Conservation (phyloP, 352 stramenopile genomes). For the Pythium pyrilobum region DNA sequence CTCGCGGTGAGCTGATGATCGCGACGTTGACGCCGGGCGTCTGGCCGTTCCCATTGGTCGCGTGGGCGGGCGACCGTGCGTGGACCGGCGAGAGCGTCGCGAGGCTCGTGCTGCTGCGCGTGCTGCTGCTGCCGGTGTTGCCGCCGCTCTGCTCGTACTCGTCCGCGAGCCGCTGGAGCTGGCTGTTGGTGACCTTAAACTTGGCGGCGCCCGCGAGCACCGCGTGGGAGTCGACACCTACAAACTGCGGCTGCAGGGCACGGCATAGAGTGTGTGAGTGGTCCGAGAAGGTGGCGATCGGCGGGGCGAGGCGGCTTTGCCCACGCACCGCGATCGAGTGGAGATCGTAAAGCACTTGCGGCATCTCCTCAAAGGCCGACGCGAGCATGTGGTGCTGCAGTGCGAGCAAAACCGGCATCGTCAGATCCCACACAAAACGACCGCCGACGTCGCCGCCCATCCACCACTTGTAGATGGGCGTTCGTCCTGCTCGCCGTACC, state of each 20-base stretch:
- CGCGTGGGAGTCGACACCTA: constrained; percentile 5
- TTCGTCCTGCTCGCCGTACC: constrained; percentile 21
- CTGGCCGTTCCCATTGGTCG: neutral
- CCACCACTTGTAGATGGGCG: too few relatives aligned
- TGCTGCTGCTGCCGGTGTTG: neutral
- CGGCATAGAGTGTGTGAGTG: neutral
- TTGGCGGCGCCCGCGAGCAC: constrained; percentile 22
- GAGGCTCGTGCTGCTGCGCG: neutral
- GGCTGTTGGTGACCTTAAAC: constrained; percentile 29
- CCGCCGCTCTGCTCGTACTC: constrained; percentile 7
- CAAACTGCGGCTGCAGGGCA: constrained; percentile 25
- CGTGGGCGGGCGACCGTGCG: neutral
- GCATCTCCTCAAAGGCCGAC: constrained; percentile 65
- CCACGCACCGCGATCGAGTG: constrained; percentile 48
- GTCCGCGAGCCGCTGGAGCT: constrained; percentile 7
- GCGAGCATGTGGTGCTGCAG: constrained; percentile 44
- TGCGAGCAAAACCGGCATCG: neutral
- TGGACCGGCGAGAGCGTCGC: neutral
- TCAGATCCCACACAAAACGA: neutral
- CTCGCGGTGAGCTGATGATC: neutral
- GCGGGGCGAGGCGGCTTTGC: too few relatives aligned
- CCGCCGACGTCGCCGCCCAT: too few relatives aligned
- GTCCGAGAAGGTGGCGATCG: too few relatives aligned
- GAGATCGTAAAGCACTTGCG: constrained; percentile 72
- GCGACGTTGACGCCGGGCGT: neutral